Evolutionary conservation across 345 rosid species (phyloP).

Genomic region (Turnera subulata): DNA sequence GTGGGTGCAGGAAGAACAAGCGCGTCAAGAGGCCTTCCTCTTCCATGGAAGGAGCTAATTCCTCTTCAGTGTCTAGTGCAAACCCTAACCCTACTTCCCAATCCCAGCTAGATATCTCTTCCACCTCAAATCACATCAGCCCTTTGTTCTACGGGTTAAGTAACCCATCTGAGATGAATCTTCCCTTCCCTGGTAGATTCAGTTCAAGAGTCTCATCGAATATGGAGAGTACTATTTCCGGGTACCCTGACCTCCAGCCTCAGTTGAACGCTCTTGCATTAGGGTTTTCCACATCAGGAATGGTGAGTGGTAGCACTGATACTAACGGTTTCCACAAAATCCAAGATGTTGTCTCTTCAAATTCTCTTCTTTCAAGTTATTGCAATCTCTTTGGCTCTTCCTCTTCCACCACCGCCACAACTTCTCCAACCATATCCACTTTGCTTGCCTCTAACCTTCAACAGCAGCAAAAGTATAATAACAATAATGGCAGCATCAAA

Average conservation of each 20-base stretch:
- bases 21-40: constrained; percentile 47
- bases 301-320: constrained; percentile 20
- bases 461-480: constrained; percentile 47
- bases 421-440: constrained; percentile 43
- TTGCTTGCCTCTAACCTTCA: constrained; percentile 51
- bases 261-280: constrained; percentile 49
- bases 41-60: constrained; percentile 19
- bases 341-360: constrained; percentile 34
- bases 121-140: constrained; percentile 43
- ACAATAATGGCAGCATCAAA: constrained; percentile 30
- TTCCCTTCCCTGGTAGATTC: constrained; percentile 46
- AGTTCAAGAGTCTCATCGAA: constrained; percentile 33
- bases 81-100: constrained; percentile 33
- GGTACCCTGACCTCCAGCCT: constrained; percentile 48
- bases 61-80: constrained; percentile 18
- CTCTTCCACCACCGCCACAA: constrained; percentile 13
- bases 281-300: constrained; percentile 53
- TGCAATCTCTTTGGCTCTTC: constrained; percentile 35
- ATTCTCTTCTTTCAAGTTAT: constrained; percentile 47
- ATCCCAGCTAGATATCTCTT: constrained; percentile 28
- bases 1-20: constrained; percentile 72
- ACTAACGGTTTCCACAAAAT: constrained; percentile 29
- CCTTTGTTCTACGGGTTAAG: constrained; percentile 60
- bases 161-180: constrained; percentile 41
- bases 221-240: constrained; percentile 27